A percentile compares a stretch with the other conserved stretches of the same genome.
Evolutionary conservation across 2,329 filamentous ascomycete species (phyloP).

Genomic region (Aspergillus calidoustus): DNA sequence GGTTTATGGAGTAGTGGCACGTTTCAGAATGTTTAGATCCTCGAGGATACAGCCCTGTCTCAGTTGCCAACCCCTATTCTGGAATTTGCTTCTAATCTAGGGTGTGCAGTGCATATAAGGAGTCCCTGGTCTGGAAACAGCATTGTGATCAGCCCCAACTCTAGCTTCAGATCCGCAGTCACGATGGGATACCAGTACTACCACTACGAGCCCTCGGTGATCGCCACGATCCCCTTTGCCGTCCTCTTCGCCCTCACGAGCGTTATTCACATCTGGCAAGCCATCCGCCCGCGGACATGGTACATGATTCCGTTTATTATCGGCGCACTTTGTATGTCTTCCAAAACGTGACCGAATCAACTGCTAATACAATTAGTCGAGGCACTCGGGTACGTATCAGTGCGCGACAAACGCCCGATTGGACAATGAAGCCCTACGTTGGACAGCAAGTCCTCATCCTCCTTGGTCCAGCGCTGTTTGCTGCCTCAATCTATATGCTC

Average conservation of each 20-base stretch:
- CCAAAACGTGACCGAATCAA: neutral
- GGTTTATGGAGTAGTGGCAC: no score
- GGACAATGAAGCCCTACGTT: constrained; percentile 16
- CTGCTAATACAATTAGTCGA: constrained; percentile 2
- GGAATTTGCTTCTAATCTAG: no score
- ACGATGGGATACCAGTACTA: constrained; percentile 20
- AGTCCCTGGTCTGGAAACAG: no score
- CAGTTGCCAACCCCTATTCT: no score
- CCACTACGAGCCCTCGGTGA: constrained; percentile 32
- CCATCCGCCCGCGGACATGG: constrained; percentile 30
- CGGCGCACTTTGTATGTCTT: constrained; percentile 41
- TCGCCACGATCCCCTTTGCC: constrained; percentile 30
- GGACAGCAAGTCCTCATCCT: constrained; percentile 14
- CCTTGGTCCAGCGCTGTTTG: constrained; percentile 34
- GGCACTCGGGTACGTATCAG: constrained; percentile 17
- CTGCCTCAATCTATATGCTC: constrained; percentile 46
- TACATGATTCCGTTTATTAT: constrained; percentile 36
- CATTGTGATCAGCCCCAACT: no score
- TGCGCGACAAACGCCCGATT: constrained; percentile 13
- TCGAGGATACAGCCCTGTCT: no score
- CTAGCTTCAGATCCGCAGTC: neutral
- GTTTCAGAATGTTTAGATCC: no score
- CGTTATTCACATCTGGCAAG: constrained; percentile 28
- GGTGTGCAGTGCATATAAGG: no score
- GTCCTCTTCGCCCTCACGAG: constrained; percentile 26